Evolutionary conservation across 164 flowering plant genomes (phyloP).

Genomic region (Vitis riparia): DNA sequence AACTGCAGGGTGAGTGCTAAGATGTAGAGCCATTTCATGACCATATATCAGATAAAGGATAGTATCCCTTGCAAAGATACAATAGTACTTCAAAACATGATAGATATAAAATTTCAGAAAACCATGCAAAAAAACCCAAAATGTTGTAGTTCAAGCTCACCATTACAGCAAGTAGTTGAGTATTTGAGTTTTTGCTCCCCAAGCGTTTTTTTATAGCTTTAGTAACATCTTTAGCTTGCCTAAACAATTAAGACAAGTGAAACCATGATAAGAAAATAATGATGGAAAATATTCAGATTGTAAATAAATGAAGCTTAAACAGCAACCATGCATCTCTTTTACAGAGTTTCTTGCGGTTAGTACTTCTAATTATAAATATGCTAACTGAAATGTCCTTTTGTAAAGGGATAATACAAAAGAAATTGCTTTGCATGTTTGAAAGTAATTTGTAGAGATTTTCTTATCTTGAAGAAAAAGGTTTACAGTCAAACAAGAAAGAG

Average conservation of each 20-base stretch:
- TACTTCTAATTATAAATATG: no score
- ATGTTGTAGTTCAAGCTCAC: slow-evolving; percentile 35
- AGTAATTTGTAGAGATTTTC: no score
- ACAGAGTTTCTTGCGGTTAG: no score
- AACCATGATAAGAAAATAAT: neutral
- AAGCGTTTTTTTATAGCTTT: slow-evolving; percentile 81
- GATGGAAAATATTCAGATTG: neutral
- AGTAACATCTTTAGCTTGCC: slow-evolving; percentile 76
- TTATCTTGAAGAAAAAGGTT: no score
- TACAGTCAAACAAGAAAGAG: no score
- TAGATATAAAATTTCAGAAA: neutral
- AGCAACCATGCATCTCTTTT: no score
- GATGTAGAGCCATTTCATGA: neutral
- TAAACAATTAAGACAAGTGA: slow-evolving; percentile 13
- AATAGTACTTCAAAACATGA: neutral
- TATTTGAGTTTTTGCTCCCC: slow-evolving; percentile 61
- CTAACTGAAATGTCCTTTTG: no score
- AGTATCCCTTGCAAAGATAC: neutral
- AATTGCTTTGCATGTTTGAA: no score
- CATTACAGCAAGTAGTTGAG: slow-evolving; percentile 71
- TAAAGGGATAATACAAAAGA: no score
- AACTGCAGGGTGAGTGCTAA: neutral
- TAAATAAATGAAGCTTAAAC: no score
- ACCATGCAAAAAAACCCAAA: neutral
- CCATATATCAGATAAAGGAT: neutral